Evolutionary conservation across 331 rosid genomes (phyloP).

Genomic region (Quercus phellos): DNA sequence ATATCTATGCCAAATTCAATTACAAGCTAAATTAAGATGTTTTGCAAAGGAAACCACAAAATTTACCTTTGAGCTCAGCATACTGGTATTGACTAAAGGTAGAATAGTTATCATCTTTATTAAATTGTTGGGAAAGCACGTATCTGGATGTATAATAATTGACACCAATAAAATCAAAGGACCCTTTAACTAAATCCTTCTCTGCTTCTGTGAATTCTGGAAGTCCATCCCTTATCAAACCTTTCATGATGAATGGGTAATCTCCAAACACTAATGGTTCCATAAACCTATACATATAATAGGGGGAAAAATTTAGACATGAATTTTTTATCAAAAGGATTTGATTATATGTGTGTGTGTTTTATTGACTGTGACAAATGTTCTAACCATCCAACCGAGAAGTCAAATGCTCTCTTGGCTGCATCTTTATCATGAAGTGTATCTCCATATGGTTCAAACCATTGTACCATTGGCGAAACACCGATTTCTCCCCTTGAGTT

Average conservation of each 20-base stretch:
- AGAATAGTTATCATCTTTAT: not conserved
- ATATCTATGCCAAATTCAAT: too few relatives aligned
- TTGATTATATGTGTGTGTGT: too few relatives aligned
- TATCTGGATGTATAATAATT: constrained; percentile 7
- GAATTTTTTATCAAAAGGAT: too few relatives aligned
- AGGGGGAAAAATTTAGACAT: too few relatives aligned
- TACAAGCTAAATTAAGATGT: not conserved
- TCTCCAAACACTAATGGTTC: constrained; percentile 9
- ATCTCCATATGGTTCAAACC: constrained; percentile 3
- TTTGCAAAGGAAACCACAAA: too few relatives aligned
- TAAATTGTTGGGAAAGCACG: not conserved
- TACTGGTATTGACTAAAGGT: not conserved
- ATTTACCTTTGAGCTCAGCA: not conserved
- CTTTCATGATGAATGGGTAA: constrained; percentile 3
- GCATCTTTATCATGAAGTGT: not conserved
- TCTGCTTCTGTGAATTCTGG: not conserved
- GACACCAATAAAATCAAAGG: constrained; percentile 2
- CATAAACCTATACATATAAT: not conserved
- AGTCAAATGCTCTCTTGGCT: not conserved
- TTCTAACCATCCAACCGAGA: not conserved
- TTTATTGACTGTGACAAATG: not conserved
- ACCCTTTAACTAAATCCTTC: constrained; percentile 6
- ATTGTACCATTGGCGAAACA: not conserved
- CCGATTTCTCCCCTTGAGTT: constrained; percentile 7
- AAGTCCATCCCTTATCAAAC: not conserved